Percentiles rank a stretch among this genome's conserved stretches.
Conservation (phyloP, 2,329 filamentous ascomycete species). For the Colletotrichum phormii region DNA sequence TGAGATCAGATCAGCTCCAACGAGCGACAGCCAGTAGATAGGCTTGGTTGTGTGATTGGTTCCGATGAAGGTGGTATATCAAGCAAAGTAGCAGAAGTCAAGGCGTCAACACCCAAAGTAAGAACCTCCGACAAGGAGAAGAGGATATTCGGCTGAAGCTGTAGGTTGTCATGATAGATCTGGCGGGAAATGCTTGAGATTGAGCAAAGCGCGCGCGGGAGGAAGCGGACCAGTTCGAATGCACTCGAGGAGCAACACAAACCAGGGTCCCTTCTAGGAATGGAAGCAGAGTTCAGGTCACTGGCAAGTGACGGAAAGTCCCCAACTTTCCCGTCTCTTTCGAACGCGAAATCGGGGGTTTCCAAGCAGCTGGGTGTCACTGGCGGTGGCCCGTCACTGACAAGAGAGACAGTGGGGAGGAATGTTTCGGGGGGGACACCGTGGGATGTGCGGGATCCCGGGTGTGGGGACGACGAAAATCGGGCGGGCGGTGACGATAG, state of each 20-base stretch:
- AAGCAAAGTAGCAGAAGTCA: slow-evolving; percentile 43
- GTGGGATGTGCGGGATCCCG: slow-evolving; percentile 31
- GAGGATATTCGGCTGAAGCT: slow-evolving; percentile 47
- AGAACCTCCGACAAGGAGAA: slow-evolving; percentile 55
- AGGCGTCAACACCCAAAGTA: slow-evolving; percentile 52
- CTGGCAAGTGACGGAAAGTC: background rate
- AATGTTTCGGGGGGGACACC: slow-evolving; percentile 29
- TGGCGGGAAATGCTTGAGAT: slow-evolving; percentile 19
- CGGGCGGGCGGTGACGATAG: slow-evolving; percentile 36
- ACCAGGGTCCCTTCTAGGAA: slow-evolving; percentile 13
- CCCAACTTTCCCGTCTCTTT: background rate
- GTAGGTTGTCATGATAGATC: slow-evolving; percentile 54
- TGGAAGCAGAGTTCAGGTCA: slow-evolving; percentile 18
- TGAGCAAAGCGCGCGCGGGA: slow-evolving; percentile 5
- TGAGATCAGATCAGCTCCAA: slow-evolving; percentile 30
- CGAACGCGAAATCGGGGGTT: slow-evolving; percentile 9
- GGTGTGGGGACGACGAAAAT: slow-evolving; percentile 33
- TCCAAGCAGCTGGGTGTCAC: slow-evolving; percentile 13
- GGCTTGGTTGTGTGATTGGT: slow-evolving; percentile 7
- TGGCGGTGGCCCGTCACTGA: background rate
- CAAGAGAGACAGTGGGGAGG: slow-evolving; percentile 19
- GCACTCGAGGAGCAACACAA: slow-evolving; percentile 11
- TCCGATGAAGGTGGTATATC: background rate
- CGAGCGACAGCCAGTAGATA: slow-evolving; percentile 26
- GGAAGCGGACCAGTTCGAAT: slow-evolving; percentile 12